Percentiles rank a stretch among this genome's conserved stretches.
Conservation (phyloP, 129 eudicot genomes). For the Glebionis coronaria region DNA sequence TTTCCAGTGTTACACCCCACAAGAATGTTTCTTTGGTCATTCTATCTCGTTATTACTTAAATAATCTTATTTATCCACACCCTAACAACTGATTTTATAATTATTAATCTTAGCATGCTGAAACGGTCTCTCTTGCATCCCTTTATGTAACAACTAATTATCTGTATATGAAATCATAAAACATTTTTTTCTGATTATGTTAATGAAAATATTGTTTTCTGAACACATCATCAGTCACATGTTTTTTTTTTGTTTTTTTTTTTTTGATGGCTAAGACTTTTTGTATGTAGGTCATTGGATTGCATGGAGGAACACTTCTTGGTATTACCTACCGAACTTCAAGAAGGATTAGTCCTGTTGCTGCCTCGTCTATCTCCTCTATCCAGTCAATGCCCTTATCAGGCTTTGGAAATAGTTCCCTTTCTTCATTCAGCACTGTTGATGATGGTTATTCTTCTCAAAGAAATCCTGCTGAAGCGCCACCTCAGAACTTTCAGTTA, state of each 20-base stretch:
- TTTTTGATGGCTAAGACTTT: neutral
- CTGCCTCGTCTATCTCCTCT: constrained; percentile 92
- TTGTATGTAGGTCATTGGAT: constrained; percentile 57
- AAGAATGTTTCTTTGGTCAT: neutral
- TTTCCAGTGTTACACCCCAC: no score
- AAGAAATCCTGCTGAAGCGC: constrained; percentile 58
- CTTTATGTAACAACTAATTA: no score
- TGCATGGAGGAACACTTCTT: constrained; percentile 95
- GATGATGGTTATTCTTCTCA: constrained; percentile 72
- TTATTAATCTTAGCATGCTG: neutral
- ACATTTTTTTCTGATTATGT: neutral
- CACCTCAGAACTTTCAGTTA: constrained; percentile 87
- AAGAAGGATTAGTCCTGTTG: constrained; percentile 76
- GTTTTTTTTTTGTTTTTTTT: neutral
- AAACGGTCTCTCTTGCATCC: neutral
- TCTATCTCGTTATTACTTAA: neutral
- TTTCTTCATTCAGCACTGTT: constrained; percentile 70
- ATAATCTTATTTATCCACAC: neutral
- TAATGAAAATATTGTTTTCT: neutral
- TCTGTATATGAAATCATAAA: no score
- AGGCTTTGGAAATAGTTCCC: constrained; percentile 60
- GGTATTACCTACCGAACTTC: constrained; percentile 90
- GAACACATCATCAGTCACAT: neutral
- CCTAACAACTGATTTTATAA: neutral
- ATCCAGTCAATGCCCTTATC: constrained; percentile 94